Percentiles rank a stretch among this genome's conserved stretches.
Evolutionary conservation across 345 rosid genomes (phyloP).

Genomic region (Laguncularia racemosa): DNA sequence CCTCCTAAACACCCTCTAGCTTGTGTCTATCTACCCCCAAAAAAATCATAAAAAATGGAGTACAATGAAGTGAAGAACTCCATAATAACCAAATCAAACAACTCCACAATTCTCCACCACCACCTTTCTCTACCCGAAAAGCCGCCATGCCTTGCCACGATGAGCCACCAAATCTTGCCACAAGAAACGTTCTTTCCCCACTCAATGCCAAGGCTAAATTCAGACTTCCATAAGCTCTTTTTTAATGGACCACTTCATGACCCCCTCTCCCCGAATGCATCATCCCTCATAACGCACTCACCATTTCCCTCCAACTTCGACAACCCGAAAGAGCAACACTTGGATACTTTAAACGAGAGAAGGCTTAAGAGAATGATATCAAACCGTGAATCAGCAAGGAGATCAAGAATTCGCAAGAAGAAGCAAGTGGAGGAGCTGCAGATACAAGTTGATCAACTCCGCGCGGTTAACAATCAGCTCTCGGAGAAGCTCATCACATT

Average conservation of each 20-base stretch:
- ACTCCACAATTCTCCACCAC: not conserved
- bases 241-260: no score
- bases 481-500: slow-evolving; percentile 57
- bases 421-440: slow-evolving; percentile 71
- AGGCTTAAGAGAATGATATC: slow-evolving; percentile 64
- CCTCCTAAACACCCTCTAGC: no score
- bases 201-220: not conserved
- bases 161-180: not conserved
- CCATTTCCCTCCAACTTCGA: slow-evolving; percentile 8
- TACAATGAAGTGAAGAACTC: not conserved
- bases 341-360: slow-evolving; percentile 31
- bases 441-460: slow-evolving; percentile 51
- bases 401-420: slow-evolving; percentile 69
- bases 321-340: slow-evolving; percentile 18
- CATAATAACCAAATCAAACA: not conserved
- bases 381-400: slow-evolving; percentile 71
- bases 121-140: not conserved
- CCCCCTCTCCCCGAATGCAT: slow-evolving; percentile 18
- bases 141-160: not conserved
- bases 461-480: slow-evolving; percentile 45
- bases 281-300: slow-evolving; percentile 6
- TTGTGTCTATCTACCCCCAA: no score
- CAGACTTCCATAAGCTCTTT: no score
- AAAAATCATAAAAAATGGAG: no score
- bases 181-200: not conserved